Evolutionary conservation across 352 stramenopile species (phyloP).

Genomic region (Aphanomyces euteiches): DNA sequence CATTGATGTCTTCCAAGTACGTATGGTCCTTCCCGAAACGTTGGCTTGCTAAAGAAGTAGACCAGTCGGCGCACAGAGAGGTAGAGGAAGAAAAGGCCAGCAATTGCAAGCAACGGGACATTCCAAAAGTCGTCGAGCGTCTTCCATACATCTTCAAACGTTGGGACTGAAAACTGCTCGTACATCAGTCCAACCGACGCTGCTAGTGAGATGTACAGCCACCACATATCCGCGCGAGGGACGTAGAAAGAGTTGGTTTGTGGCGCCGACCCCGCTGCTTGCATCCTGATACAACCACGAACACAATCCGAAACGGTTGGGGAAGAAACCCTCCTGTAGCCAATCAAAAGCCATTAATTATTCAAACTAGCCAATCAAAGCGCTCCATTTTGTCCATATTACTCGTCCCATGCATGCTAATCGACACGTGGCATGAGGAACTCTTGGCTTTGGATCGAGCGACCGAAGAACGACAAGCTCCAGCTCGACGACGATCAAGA

Average conservation of each 20-base stretch:
- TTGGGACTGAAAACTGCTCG: not conserved
- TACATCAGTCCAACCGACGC: not conserved
- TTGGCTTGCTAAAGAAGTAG: constrained; percentile 78
- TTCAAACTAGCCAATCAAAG: not conserved
- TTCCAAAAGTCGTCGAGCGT: constrained; percentile 11
- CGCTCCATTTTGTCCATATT: not conserved
- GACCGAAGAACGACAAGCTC: no score
- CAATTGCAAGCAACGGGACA: constrained; percentile 35
- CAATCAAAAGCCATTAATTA: not conserved
- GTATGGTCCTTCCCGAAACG: constrained; percentile 74
- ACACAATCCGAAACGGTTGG: not conserved
- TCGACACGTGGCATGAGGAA: no score
- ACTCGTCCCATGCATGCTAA: no score
- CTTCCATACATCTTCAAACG: not conserved
- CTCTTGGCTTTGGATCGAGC: no score
- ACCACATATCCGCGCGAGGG: not conserved
- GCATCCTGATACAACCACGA: constrained; percentile 4
- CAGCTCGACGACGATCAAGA: no score
- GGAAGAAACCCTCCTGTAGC: no score
- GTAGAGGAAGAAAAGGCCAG: constrained; percentile 47
- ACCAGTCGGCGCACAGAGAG: constrained; percentile 63
- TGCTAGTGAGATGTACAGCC: constrained; percentile 3
- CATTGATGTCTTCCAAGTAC: constrained; percentile 68
- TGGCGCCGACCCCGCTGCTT: not conserved
- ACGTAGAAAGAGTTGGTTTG: not conserved